Conservation (phyloP, 345 rosid species). For the Acer yangbiense region DNA sequence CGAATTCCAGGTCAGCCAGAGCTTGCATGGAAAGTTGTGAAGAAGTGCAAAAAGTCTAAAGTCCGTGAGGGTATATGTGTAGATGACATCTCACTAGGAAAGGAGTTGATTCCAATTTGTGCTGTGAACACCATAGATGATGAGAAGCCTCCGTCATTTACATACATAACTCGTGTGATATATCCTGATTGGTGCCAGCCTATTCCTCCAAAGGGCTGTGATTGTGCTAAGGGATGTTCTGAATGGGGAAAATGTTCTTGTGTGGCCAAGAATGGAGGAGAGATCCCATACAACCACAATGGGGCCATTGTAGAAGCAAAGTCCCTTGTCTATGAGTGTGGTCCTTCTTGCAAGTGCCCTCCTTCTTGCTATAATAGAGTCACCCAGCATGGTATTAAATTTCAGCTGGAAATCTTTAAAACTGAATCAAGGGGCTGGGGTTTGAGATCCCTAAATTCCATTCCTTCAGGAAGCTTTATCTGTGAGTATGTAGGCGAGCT, state of each 20-base stretch:
- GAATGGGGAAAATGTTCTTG: conserved; percentile 56
- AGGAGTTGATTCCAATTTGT: conserved; percentile 60
- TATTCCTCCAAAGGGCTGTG: conserved; percentile 54
- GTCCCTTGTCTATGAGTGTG: conserved; percentile 76
- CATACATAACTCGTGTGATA: conserved; percentile 51
- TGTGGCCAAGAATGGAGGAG: conserved; percentile 66
- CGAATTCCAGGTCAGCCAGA: conserved; percentile 74
- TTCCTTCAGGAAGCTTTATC: conserved; percentile 80
- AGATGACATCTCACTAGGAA: conserved; percentile 67
- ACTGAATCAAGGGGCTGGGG: conserved; percentile 91
- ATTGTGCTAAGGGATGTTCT: conserved; percentile 56
- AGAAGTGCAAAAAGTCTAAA: conserved; percentile 44
- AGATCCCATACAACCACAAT: conserved; percentile 73
- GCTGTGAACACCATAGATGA: conserved; percentile 75
- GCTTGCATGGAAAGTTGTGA: conserved; percentile 82
- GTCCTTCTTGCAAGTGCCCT: conserved; percentile 79
- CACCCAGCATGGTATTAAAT: conserved; percentile 67
- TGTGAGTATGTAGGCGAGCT: conserved; percentile 91
- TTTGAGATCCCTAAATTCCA: conserved; percentile 75
- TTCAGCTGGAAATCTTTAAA: conserved; percentile 81
- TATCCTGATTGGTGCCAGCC: conserved; percentile 59
- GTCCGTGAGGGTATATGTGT: conserved; percentile 63
- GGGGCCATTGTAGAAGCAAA: conserved; percentile 74
- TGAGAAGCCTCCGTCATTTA: conserved; percentile 71
- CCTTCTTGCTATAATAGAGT: conserved; percentile 76